A percentile compares a stretch with the other conserved stretches of the same genome.
These are phyloP conservation scores for Hypomontagnella monticulosa DNA, from an alignment of 495 filamentous ascomycete genomes.

Conservation along the genomic window DNA sequence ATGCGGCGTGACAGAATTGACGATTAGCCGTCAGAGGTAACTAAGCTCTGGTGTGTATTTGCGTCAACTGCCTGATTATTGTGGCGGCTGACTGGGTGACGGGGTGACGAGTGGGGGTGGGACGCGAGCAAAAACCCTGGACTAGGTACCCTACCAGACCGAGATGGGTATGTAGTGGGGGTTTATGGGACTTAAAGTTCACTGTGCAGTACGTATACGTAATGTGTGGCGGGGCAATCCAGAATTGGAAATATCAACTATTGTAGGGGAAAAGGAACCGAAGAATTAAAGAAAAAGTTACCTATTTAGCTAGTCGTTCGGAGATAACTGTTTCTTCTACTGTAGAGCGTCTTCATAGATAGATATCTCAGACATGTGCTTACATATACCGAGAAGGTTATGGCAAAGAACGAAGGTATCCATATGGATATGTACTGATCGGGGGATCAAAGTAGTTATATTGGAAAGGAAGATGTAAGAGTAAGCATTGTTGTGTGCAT, in stretches of 20 bases:
- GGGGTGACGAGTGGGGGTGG: conserved; percentile 16
- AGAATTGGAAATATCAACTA: no score
- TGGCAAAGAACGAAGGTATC: no score
- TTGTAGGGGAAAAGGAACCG: no score
- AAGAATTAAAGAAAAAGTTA: neutral
- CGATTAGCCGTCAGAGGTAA: neutral
- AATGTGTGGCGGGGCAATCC: neutral
- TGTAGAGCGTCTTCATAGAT: no score
- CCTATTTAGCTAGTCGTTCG: no score
- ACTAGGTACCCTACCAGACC: conserved; percentile 2
- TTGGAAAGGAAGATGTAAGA: neutral
- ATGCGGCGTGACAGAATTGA: neutral
- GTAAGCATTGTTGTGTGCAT: no score
- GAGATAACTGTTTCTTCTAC: neutral
- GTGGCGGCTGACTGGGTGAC: conserved; percentile 27
- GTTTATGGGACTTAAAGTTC: neutral
- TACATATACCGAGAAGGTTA: neutral
- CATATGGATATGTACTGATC: no score
- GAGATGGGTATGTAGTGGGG: conserved; percentile 10
- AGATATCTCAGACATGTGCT: neutral
- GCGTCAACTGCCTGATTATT: conserved; percentile 21
- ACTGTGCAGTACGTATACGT: no score
- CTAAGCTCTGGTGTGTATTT: no score
- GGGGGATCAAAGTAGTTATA: neutral
- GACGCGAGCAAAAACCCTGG: conserved; percentile 10